Percentiles rank a stretch among this genome's conserved stretches.
Conservation (phyloP, 768 basidiomycete species). For the Boletus patriciae region DNA sequence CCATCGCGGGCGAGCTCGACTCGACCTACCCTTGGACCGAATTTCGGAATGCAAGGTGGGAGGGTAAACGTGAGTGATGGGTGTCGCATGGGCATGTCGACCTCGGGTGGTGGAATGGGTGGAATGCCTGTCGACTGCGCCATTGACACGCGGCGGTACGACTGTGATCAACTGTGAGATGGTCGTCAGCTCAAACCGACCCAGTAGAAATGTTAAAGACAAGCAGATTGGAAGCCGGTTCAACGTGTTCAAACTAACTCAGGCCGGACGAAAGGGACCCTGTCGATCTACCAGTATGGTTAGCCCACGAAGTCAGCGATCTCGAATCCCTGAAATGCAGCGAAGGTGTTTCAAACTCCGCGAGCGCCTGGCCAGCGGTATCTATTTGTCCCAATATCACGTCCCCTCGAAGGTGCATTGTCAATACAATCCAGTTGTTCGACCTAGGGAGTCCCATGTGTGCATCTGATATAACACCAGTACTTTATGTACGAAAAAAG, state of each 20-base stretch:
- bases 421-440: slow-evolving; percentile 3
- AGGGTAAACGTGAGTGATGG: slow-evolving; percentile 24
- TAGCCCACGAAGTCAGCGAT: slow-evolving; percentile 4
- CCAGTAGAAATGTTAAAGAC: not conserved
- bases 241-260: no score
- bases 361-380: not conserved
- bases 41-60: slow-evolving; percentile 7
- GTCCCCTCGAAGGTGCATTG: no score
- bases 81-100: not conserved
- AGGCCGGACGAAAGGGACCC: not conserved
- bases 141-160: slow-evolving; percentile 7
- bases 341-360: slow-evolving; percentile 17
- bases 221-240: not conserved
- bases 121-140: not conserved
- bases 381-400: not conserved
- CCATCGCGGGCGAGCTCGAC: slow-evolving; percentile 14
- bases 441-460: not conserved
- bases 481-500: not conserved
- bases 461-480: not conserved
- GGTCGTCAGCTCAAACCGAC: not conserved
- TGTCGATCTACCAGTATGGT: not conserved
- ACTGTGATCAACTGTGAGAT: not conserved
- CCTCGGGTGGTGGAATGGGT: not conserved
- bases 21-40: slow-evolving; percentile 29
- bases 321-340: not conserved